Percentiles rank a stretch among this genome's conserved stretches.
These are phyloP conservation scores for Penicillium nordicum DNA, from an alignment of 2,329 filamentous ascomycete genomes.

Conservation along the genomic window DNA sequence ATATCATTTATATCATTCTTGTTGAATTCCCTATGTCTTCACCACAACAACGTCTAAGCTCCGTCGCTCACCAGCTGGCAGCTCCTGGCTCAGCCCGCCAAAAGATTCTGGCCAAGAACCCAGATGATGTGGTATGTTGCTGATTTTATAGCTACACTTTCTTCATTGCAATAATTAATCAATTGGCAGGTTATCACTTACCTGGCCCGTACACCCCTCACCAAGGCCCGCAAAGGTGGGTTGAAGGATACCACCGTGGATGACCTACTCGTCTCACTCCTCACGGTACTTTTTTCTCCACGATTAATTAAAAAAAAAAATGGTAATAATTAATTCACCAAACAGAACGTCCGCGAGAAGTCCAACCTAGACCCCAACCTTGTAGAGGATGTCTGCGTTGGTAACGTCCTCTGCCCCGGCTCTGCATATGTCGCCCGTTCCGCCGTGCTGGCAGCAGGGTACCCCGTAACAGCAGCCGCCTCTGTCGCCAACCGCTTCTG, in stretches of 20 bases:
- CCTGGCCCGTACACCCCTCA: slow-evolving; percentile 39
- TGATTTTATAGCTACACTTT: background rate
- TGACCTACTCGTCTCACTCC: slow-evolving; percentile 36
- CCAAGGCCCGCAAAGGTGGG: slow-evolving; percentile 41
- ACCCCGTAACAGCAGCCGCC: slow-evolving; percentile 73
- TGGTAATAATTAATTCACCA: background rate
- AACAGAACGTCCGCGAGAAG: slow-evolving; percentile 67
- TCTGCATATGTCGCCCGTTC: slow-evolving; percentile 88
- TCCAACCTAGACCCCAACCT: slow-evolving; percentile 81
- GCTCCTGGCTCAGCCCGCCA: slow-evolving; percentile 30
- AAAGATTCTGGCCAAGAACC: slow-evolving; percentile 34
- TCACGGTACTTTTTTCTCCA: slow-evolving; percentile 30
- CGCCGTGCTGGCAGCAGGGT: slow-evolving; percentile 79
- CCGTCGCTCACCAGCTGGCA: slow-evolving; percentile 42
- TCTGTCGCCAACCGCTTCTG: slow-evolving; percentile 88
- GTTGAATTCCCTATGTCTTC: slow-evolving; percentile 30
- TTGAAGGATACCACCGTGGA: slow-evolving; percentile 39
- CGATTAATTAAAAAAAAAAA: background rate
- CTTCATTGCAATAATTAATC: background rate
- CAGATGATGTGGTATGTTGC: slow-evolving; percentile 40
- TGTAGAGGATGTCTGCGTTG: slow-evolving; percentile 86
- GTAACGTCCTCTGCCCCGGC: slow-evolving; percentile 81
- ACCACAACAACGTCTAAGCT: slow-evolving; percentile 38
- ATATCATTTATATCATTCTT: background rate
- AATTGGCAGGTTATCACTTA: slow-evolving; percentile 39